A percentile compares a stretch with the other conserved stretches of the same genome.
These are phyloP conservation scores for Cucumis cinereus DNA, from an alignment of 306 rosid species.

Conservation along the genomic window DNA sequence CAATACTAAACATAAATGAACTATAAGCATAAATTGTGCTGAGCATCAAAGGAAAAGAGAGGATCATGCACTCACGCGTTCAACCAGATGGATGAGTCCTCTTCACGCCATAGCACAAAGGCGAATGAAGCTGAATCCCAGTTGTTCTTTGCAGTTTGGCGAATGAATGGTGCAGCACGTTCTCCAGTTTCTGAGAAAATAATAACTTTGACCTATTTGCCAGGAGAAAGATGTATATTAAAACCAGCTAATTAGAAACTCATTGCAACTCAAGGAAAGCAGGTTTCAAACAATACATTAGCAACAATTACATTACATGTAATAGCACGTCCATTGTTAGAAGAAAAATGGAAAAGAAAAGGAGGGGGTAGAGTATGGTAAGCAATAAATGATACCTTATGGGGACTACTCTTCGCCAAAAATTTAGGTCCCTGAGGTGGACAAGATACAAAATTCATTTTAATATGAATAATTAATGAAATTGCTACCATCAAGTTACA, in stretches of 20 bases:
- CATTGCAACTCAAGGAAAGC: constrained; percentile 8
- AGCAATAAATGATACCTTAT: constrained; percentile 39
- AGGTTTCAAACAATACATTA: constrained; percentile 5
- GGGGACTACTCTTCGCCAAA: constrained; percentile 55
- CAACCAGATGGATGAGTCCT: constrained; percentile 76
- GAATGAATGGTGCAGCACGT: constrained; percentile 73
- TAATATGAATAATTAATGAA: background rate
- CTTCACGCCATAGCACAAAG: constrained; percentile 76
- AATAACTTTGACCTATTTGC: constrained; percentile 60
- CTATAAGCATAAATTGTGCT: background rate
- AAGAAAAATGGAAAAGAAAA: background rate
- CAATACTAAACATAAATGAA: background rate
- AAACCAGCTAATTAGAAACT: background rate
- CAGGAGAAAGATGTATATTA: constrained; percentile 10
- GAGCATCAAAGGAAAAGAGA: background rate
- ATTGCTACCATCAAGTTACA: background rate
- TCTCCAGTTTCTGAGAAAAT: constrained; percentile 66
- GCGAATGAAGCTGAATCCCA: constrained; percentile 76
- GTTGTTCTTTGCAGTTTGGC: constrained; percentile 65
- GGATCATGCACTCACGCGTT: constrained; percentile 47
- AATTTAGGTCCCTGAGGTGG: constrained; percentile 57
- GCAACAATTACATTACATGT: background rate
- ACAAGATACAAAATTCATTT: constrained; percentile 10
- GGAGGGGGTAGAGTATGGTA: background rate
- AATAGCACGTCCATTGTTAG: background rate